phyloP scores from a whole-genome alignment of 2,329 filamentous ascomycete species.

The Penicillium occitanis region DNA sequence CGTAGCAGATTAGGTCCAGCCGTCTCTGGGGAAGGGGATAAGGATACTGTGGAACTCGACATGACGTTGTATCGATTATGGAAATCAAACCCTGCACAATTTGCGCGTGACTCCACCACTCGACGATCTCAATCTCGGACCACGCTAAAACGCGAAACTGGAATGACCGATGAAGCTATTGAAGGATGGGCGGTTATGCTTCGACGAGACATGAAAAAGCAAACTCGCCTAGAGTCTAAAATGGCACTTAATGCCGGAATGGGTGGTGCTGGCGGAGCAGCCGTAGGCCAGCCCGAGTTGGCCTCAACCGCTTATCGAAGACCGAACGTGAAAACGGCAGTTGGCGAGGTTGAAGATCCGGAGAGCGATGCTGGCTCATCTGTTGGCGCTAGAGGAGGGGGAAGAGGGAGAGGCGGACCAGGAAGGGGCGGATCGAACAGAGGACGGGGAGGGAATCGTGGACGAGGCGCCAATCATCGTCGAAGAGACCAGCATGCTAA shows the following conservation, averaged over 20 bases:
- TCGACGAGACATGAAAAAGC: constrained; percentile 65
- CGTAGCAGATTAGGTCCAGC: constrained; percentile 25
- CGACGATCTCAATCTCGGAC: constrained; percentile 63
- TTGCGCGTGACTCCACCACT: constrained; percentile 69
- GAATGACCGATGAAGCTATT: constrained; percentile 89
- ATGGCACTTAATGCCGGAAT: constrained; percentile 64
- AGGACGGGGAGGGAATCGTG: constrained; percentile 51
- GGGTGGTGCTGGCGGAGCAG: constrained; percentile 24
- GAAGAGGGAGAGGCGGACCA: constrained; percentile 50
- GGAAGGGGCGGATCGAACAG: constrained; percentile 43
- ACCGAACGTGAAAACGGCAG: constrained; percentile 42
- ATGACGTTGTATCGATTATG: constrained; percentile 72
- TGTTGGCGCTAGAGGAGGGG: constrained; percentile 40
- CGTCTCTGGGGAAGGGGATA: constrained; percentile 13
- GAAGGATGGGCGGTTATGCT: constrained; percentile 95
- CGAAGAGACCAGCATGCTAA: constrained; percentile 67
- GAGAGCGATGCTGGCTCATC: constrained; percentile 29
- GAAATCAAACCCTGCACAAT: constrained; percentile 62
- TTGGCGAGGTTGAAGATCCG: constrained; percentile 35
- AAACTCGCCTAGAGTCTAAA: constrained; percentile 68
- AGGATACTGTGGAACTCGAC: constrained; percentile 51
- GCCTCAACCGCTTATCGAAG: constrained; percentile 64
- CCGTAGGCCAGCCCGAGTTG: constrained; percentile 61
- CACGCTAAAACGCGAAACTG: constrained; percentile 70
- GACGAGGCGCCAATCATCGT: constrained; percentile 77